Evolutionary conservation across 306 rosid genomes (phyloP), one percentile per base, ranked within the genome.

Genomic region (Ormosia semicastrata): DNA sequence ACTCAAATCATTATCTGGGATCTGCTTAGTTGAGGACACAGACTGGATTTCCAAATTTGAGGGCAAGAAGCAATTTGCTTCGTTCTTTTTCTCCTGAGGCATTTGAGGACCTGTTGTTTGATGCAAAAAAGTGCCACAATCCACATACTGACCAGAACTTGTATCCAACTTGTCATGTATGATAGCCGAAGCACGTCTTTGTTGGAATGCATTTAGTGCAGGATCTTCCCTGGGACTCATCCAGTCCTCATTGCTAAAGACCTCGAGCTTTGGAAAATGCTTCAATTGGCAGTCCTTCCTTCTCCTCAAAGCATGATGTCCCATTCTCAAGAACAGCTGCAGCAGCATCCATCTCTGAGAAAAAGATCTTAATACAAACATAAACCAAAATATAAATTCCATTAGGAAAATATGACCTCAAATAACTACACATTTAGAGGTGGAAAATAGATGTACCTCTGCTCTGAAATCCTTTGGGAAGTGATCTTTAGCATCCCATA

Each of bases 181-280:
- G 39, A 81, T 78, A 64, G 79, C 66, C 10, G 88, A 82, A 34
- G 77, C 84, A 73, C 73, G 75, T 34, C 77, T 77, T 66, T 86
- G 90, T 69, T 92, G 93, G 49, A 90, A 88, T 37, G 81, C 89
- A 66, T 71, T 82, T 40, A 82, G 76, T 3, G 91, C 80, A 67
- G 83, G 86, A 83, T 86, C 89, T 3, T 88, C 81, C 77, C 49
- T 86, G 33, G 90, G 90, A 74, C 85, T 89, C 85, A 89, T 78
- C 95, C 93, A 91, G 79, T 92, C 93, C 69, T 82, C 93, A 67
- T 86, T 56, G 83, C 85, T 90, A 75, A 90, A 92, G 49, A 90
- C 83, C 87, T 91, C 93, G 93, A 77, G 87, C 92, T 83, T 92
- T 89, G 79, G 90, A 84, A 82, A 92, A 92, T 83, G 93, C 93